Base-by-base conservation (phyloP, 2,329 filamentous ascomycete genomes). In the Penicillium sp. region DNA sequence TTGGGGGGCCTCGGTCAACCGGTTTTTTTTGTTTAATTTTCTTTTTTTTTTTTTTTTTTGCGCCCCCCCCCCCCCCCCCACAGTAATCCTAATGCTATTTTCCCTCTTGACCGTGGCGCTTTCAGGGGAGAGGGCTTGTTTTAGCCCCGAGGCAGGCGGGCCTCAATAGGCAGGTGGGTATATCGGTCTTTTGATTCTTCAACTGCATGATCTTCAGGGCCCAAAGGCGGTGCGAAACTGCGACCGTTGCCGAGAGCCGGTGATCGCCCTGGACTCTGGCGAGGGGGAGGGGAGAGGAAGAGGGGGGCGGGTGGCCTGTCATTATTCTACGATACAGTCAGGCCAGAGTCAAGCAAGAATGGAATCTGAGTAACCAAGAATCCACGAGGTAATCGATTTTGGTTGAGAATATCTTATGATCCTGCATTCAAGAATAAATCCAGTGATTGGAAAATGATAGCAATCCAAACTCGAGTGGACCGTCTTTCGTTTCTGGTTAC, bases 201-300 rank as follows among this genome's bases (percentile, higher is more conserved):
- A 50, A 20, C 15, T 56, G 35, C 14, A 54, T 54, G 55, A 58
- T 58, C 55, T 58, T 58, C 55, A 58, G 57, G 57, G 57, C 43
- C 56, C 17, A 28, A 42, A 31, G 17, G 37, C 37, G 12, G 39
- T 43, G 38, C 1, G 17, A 55, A 47, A 55, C 31, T 11, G 34
- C 39, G 41, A 54, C 39, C 6, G 45, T 35, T 58, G 57, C 57
- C 57, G 57, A 58, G 57, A 58, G 57, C 57, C 57, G 57, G 42
- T 31, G 45, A 59, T 59, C 56, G 37, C 5, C 56, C 51, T 22
- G 25, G 43, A 25, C 20, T 20, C 20, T 20, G 20, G 20, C 20
- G 43, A 28, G 25, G 43, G 15, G 43, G 3, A 12, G n/a, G 17
- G 17, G 5, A 20, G 39, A 20, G n/a, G n/a, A 20, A 4, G 43